Percentiles rank a stretch among this genome's conserved stretches.
These are phyloP conservation scores for Fermentozyma sake DNA, from an alignment of 1,139 yeast genomes.

Conservation along the genomic window DNA sequence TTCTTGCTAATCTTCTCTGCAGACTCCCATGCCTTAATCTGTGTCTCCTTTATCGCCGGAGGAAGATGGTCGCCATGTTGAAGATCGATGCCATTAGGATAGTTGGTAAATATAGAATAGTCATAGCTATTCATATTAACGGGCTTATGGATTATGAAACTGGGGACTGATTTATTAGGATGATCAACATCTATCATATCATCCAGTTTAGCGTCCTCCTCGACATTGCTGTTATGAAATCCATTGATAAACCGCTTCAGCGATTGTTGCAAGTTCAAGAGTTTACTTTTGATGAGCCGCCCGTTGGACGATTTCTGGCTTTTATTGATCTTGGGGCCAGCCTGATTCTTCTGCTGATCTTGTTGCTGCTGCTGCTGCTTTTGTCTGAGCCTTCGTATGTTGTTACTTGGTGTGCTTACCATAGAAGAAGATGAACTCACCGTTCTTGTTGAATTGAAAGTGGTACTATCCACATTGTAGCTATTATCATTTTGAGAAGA, in stretches of 20 bases:
- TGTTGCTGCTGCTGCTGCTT: constrained; percentile 5
- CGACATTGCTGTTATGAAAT: neutral
- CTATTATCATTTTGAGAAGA: no score
- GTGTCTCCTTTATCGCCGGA: constrained; percentile 26
- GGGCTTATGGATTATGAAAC: constrained; percentile 17
- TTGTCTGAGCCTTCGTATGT: constrained; percentile 16
- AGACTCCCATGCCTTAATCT: constrained; percentile 45
- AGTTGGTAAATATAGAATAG: constrained; percentile 19
- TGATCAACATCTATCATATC: constrained; percentile 8
- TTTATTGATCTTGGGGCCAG: neutral
- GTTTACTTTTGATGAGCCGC: constrained; percentile 15
- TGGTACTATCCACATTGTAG: no score
- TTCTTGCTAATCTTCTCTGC: constrained; percentile 38
- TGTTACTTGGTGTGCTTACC: constrained; percentile 23
- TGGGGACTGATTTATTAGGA: constrained; percentile 12
- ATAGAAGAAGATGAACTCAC: constrained; percentile 25
- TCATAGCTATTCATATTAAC: constrained; percentile 17
- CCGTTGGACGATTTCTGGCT: constrained; percentile 9
- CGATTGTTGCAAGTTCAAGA: constrained; percentile 20
- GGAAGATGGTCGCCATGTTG: constrained; percentile 17
- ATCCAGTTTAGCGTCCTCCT: constrained; percentile 4
- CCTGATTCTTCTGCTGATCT: constrained; percentile 4
- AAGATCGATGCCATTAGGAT: constrained; percentile 17
- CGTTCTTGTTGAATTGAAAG: constrained; percentile 15
- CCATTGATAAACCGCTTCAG: constrained; percentile 11